Evolutionary conservation across 78 protist genomes (phyloP), one percentile per base, ranked within the genome.

Genomic region (Pelomyxa schiedti): DNA sequence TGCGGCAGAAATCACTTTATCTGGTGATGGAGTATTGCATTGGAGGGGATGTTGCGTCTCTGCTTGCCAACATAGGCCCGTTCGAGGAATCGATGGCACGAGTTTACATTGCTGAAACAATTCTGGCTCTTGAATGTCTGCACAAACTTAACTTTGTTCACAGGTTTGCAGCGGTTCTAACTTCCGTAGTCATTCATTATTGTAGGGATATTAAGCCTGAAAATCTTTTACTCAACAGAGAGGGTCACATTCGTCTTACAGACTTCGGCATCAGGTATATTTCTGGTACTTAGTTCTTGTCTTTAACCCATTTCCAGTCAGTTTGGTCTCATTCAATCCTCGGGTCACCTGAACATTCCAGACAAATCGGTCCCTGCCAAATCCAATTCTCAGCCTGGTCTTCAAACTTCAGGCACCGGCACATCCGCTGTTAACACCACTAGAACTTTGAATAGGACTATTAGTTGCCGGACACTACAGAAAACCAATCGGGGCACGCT

Each of bases 231-330:
- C 79, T 95, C 35, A 78, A 69, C 58, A 36, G 40, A 1, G 39
- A 76, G 0, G 97, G 97, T 1, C 97, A 94, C 72, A 58, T 94
- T 63, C 90, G 90, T 70, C 84, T 95, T 37, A 92, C 94, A 1
- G 98, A 95, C 80, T 95, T 95, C 70, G 98, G 98, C 22, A 78
- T 94, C 36, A 85, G 94, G 0, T 72, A 39, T n/a, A 43, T 91
- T 67, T 86, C 84, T 74, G 37, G 28, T 39, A n/a, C 71, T 28
- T 4, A 58, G 76, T 1, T 64, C 73, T 28, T 58, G 71, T 24
- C 73, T 6, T 66, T 1, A 38, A 71, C 64, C 41, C 67, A n/a
- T 64, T 73, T 2, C 42, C 41, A 52, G 80, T 40, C 1, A 29
- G n/a, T n/a, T 75, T 43, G 28, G 1, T 24, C 28, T 8, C 42